Evolutionary conservation across 2,329 filamentous ascomycete genomes (phyloP).

Genomic region (Tolypocladium amazonense): DNA sequence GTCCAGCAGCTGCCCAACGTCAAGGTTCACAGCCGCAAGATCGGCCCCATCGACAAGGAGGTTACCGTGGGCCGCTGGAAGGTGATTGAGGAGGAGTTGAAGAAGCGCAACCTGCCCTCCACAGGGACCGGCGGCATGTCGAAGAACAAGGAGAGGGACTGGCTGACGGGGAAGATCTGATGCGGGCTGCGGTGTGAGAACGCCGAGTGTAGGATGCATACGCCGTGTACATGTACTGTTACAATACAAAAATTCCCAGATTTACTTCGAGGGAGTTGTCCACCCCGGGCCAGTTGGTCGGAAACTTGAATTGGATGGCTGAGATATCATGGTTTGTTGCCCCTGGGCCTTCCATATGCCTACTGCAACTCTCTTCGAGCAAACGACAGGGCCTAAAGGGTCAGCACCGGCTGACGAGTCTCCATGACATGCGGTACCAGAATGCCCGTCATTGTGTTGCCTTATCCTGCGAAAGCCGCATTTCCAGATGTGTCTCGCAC

Average conservation of each 20-base stretch:
- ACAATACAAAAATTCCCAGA: neutral
- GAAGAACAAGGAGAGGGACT: slow-evolving; percentile 32
- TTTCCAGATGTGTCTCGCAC: neutral
- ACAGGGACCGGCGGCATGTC: slow-evolving; percentile 30
- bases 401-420: neutral
- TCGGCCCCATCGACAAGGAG: slow-evolving; percentile 64
- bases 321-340: neutral
- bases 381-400: neutral
- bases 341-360: neutral
- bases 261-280: neutral
- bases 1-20: slow-evolving; percentile 57
- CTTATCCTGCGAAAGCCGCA: neutral
- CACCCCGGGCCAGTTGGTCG: neutral
- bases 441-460: neutral
- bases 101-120: slow-evolving; percentile 49
- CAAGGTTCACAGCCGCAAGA: slow-evolving; percentile 49
- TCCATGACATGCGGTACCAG: neutral
- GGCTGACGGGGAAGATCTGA: slow-evolving; percentile 28
- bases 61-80: slow-evolving; percentile 66
- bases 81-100: slow-evolving; percentile 62
- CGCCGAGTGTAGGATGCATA: neutral
- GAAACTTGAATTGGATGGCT: neutral
- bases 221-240: neutral
- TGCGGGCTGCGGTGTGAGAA: neutral
- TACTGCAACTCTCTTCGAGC: neutral